These are phyloP conservation scores for Tympanopsis confertula DNA, from an alignment of 2,329 filamentous ascomycete genomes.

Conservation along the genomic window DNA sequence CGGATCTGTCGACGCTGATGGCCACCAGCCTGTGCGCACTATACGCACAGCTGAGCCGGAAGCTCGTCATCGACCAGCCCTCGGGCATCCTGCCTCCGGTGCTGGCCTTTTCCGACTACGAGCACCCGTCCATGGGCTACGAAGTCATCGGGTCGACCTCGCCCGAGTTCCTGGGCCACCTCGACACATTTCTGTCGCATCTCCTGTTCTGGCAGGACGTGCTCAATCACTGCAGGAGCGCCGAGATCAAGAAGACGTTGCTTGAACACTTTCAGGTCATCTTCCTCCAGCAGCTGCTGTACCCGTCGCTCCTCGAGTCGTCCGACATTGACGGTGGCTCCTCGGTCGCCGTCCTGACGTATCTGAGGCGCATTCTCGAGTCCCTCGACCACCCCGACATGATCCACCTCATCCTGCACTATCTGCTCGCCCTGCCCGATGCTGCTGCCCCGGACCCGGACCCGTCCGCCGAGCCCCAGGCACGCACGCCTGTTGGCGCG, in stretches of 20 bases:
- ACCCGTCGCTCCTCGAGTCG: conserved; percentile 89
- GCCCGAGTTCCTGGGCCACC: conserved; percentile 67
- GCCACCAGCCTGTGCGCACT: conserved; percentile 52
- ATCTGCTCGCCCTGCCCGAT: conserved; percentile 73
- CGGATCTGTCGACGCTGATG: conserved; percentile 58
- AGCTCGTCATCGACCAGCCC: conserved; percentile 72
- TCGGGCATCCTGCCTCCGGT: conserved; percentile 68
- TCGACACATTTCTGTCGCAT: conserved; percentile 89
- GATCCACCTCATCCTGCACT: conserved; percentile 85
- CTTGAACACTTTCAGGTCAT: conserved; percentile 95
- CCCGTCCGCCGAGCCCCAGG: conserved; percentile 12
- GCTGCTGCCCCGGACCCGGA: conserved; percentile 21
- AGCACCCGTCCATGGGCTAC: conserved; percentile 56
- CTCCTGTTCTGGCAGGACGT: conserved; percentile 97
- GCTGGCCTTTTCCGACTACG: conserved; percentile 79
- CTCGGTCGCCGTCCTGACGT: conserved; percentile 88
- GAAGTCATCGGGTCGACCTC: conserved; percentile 67
- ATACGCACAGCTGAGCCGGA: conserved; percentile 57
- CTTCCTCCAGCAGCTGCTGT: conserved; percentile 89
- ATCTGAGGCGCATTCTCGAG: conserved; percentile 81
- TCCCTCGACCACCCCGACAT: conserved; percentile 86
- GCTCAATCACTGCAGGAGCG: conserved; percentile 83
- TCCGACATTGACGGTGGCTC: conserved; percentile 95
- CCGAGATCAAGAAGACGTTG: conserved; percentile 82
- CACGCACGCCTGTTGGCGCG: conserved; percentile 46